A percentile compares a stretch with the other conserved stretches of the same genome.
Evolutionary conservation across 148 eudicot species (phyloP).

Genomic region (Spergularia marina): DNA sequence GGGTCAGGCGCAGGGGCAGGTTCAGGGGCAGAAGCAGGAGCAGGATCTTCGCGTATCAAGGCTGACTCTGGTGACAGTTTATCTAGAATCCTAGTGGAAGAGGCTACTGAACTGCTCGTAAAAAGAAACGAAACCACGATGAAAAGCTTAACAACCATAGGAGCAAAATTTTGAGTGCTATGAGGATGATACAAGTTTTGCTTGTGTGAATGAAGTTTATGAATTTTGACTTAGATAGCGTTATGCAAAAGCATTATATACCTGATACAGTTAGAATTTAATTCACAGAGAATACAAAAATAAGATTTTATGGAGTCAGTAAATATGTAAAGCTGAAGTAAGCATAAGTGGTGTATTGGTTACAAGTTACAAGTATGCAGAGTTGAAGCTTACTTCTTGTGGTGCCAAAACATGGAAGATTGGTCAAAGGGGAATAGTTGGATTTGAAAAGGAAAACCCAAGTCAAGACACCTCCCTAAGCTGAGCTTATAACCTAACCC

Average conservation of each 20-base stretch:
- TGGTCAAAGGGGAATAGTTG: conserved; percentile 23
- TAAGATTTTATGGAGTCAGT: conserved; percentile 8
- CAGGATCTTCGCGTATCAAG: neutral
- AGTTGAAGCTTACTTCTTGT: neutral
- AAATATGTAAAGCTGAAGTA: conserved; percentile 2
- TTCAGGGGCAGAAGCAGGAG: neutral
- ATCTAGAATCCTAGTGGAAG: neutral
- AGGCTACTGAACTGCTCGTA: neutral
- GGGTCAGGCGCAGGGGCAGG: conserved; percentile 10
- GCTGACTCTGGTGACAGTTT: neutral
- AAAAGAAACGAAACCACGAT: neutral
- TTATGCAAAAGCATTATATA: neutral
- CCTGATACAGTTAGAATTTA: neutral
- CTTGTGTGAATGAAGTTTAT: too few relatives aligned
- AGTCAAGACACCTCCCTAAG: neutral
- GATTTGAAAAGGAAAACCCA: neutral
- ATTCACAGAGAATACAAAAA: too few relatives aligned
- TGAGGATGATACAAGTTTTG: too few relatives aligned
- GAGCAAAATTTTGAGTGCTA: neutral
- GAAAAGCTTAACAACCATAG: neutral
- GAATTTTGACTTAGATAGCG: too few relatives aligned
- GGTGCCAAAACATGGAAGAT: conserved; percentile 4
- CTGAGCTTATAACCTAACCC: neutral
- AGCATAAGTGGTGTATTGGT: conserved; percentile 7
- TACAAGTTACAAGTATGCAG: conserved; percentile 1